A percentile compares a stretch with the other conserved stretches of the same genome.
Evolutionary conservation across 2,329 filamentous ascomycete genomes (phyloP).

Genomic region (Daldinia sp.): DNA sequence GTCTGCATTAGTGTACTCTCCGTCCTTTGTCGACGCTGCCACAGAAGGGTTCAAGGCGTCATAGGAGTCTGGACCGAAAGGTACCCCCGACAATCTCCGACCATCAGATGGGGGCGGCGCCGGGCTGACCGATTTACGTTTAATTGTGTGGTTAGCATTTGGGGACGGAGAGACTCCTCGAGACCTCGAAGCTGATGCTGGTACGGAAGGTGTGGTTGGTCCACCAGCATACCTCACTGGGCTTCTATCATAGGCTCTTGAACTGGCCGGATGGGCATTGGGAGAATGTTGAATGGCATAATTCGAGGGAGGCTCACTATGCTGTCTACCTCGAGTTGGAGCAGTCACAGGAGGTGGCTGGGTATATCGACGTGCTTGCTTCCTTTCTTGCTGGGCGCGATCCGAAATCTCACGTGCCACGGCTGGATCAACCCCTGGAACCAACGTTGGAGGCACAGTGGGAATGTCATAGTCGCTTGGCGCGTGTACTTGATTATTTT

Average conservation of each 20-base stretch:
- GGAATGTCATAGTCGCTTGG: conserved; percentile 58
- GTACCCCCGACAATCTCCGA: conserved; percentile 70
- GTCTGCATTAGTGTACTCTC: conserved; percentile 64
- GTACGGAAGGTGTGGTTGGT: conserved; percentile 41
- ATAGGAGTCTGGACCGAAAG: conserved; percentile 82
- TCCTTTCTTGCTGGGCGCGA: conserved; percentile 67
- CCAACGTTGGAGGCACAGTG: conserved; percentile 67
- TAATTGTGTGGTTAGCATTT: conserved; percentile 65
- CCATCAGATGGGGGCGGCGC: conserved; percentile 65
- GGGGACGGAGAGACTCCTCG: conserved; percentile 58
- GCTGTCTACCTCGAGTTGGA: conserved; percentile 57
- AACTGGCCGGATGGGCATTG: conserved; percentile 38
- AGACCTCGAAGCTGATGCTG: conserved; percentile 37
- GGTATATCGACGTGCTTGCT: conserved; percentile 61
- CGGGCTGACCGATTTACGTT: conserved; percentile 81
- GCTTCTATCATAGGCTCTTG: conserved; percentile 53
- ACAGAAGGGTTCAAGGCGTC: conserved; percentile 75
- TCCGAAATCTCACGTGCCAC: conserved; percentile 69
- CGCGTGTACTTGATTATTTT: conserved; percentile 51
- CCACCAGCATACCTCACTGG: conserved; percentile 49
- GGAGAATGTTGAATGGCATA: conserved; percentile 46
- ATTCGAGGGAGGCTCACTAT: conserved; percentile 50
- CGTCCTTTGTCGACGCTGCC: conserved; percentile 55
- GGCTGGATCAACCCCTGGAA: conserved; percentile 70
- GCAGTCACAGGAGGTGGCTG: conserved; percentile 54